These are phyloP conservation scores for Pilasporangium apinafurcum DNA, from an alignment of 352 stramenopile species.

Conservation along the genomic window DNA sequence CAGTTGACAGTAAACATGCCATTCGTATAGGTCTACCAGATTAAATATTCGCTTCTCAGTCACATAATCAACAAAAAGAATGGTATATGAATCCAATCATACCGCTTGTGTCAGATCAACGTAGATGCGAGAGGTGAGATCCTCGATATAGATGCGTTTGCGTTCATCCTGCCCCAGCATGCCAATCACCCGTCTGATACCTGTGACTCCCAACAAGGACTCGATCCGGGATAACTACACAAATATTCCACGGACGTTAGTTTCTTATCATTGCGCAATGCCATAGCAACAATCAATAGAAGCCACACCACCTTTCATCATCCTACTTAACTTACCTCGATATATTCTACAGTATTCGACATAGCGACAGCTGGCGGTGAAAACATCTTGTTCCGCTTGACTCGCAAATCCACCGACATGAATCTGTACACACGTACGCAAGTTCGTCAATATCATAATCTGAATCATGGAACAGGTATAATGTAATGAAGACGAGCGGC, in stretches of 20 bases:
- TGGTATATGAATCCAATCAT: not conserved
- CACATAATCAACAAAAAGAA: not conserved
- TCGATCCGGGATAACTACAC: conserved; percentile 82
- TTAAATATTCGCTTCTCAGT: not conserved
- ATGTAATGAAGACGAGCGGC: not conserved
- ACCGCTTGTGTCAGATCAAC: conserved; percentile 67
- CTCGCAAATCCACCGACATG: conserved; percentile 54
- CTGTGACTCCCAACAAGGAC: conserved; percentile 74
- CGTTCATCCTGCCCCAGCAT: conserved; percentile 84
- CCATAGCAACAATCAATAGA: not conserved
- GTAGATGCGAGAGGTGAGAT: conserved; percentile 77
- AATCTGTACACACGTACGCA: conserved; percentile 23
- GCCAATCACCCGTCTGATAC: conserved; percentile 72
- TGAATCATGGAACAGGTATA: no score
- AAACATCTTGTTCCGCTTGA: conserved; percentile 84
- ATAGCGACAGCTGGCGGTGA: conserved; percentile 47
- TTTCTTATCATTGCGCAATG: not conserved
- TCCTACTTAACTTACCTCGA: conserved; percentile 26
- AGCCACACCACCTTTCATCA: not conserved
- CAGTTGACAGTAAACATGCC: conserved; percentile 91
- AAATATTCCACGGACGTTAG: no score
- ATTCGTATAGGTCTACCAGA: conserved; percentile 60
- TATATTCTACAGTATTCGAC: conserved; percentile 57
- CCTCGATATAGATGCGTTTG: conserved; percentile 71
- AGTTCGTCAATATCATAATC: not conserved